Conservation (phyloP, 2,329 filamentous ascomycete genomes). For the Coleophoma crateriformis region DNA sequence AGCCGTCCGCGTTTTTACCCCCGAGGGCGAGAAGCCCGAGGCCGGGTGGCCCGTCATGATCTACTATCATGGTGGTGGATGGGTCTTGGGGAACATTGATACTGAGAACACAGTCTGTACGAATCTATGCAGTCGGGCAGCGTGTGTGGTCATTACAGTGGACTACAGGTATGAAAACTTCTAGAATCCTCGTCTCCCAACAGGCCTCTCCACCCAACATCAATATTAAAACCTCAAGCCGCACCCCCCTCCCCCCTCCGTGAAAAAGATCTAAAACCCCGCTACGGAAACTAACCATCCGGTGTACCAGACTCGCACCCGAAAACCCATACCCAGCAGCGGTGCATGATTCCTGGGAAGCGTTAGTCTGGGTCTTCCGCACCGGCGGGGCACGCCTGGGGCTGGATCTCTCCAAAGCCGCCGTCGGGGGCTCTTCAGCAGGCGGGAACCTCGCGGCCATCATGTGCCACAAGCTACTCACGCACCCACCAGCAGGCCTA, state of each 20-base stretch:
- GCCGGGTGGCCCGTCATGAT: slow-evolving; percentile 49
- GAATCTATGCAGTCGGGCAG: slow-evolving; percentile 43
- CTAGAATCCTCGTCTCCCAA: too few relatives aligned
- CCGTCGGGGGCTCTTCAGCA: slow-evolving; percentile 44
- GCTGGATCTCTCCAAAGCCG: slow-evolving; percentile 37
- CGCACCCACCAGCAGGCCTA: not conserved
- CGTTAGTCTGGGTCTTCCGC: slow-evolving; percentile 39
- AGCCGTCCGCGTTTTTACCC: slow-evolving; percentile 44
- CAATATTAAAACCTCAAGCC: too few relatives aligned
- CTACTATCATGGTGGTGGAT: slow-evolving; percentile 54
- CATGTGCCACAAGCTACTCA: slow-evolving; percentile 42
- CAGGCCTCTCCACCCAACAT: not conserved
- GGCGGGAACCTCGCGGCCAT: slow-evolving; percentile 47
- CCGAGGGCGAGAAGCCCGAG: slow-evolving; percentile 34
- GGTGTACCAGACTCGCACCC: slow-evolving; percentile 41
- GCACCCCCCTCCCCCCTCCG: too few relatives aligned
- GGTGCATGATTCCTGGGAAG: slow-evolving; percentile 51
- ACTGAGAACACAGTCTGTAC: slow-evolving; percentile 52
- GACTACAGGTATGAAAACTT: slow-evolving; percentile 42
- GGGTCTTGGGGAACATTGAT: slow-evolving; percentile 51
- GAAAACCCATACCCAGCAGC: slow-evolving; percentile 51
- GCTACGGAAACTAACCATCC: too few relatives aligned
- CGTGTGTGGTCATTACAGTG: slow-evolving; percentile 47
- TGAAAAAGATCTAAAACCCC: too few relatives aligned
- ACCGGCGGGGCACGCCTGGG: slow-evolving; percentile 17